Evolutionary conservation across 2,329 filamentous ascomycete species (phyloP).

Genomic region (Colletotrichum endophyticum): DNA sequence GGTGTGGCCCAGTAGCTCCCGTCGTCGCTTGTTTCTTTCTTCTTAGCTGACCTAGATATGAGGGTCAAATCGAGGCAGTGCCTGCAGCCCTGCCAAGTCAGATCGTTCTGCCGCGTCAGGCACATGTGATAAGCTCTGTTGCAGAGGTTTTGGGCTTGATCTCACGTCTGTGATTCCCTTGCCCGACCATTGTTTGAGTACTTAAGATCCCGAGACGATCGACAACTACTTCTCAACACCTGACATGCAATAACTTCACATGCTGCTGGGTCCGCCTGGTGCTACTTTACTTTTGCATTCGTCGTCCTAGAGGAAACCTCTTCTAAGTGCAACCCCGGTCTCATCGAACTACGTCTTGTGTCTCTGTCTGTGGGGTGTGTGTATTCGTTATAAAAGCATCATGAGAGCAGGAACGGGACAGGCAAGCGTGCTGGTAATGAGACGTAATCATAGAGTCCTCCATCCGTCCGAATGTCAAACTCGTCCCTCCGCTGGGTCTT

Average conservation of each 20-base stretch:
- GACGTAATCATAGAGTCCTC: background rate
- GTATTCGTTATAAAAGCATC: constrained; percentile 19
- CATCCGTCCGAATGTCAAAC: background rate
- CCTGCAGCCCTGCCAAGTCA: background rate
- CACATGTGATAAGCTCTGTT: background rate
- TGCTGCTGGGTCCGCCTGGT: background rate
- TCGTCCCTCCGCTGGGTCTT: background rate
- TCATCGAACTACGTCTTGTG: constrained; percentile 2
- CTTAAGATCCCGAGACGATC: background rate
- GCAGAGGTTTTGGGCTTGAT: background rate
- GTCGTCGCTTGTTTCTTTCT: background rate
- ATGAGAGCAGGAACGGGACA: constrained; percentile 4
- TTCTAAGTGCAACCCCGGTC: constrained; percentile 15
- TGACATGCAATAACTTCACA: background rate
- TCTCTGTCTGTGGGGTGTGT: constrained; percentile 7
- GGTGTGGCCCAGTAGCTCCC: background rate
- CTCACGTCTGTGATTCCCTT: background rate
- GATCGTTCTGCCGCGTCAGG: background rate
- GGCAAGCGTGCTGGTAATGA: constrained; percentile 11
- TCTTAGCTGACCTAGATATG: background rate
- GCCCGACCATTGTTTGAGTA: background rate
- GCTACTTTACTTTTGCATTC: constrained; percentile 11
- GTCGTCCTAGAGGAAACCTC: background rate
- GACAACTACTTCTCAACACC: background rate
- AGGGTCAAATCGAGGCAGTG: background rate